These are phyloP conservation scores for Cryptosporidium sp. DNA, from an alignment of 169 alveolate genomes.

Conservation along the genomic window DNA sequence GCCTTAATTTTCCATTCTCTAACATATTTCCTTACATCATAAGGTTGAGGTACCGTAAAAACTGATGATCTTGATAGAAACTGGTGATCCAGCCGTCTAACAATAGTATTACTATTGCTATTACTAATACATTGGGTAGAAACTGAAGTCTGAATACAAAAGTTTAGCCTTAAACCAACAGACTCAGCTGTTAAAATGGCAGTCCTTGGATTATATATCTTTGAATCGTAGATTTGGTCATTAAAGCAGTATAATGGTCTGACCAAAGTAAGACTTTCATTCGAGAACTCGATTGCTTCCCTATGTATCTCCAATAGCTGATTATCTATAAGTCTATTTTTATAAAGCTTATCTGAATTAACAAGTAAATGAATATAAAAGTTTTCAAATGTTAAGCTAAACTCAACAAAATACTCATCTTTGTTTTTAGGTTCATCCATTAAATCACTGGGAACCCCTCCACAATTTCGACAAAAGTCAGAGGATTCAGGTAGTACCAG, in stretches of 20 bases:
- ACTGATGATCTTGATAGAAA: background rate
- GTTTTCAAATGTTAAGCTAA: conserved; percentile 24
- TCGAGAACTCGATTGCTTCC: conserved; percentile 49
- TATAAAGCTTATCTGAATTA: conserved; percentile 10
- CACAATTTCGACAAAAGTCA: conserved; percentile 3
- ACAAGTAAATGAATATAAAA: conserved; percentile 26
- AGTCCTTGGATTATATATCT: conserved; percentile 12
- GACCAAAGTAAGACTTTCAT: conserved; percentile 59
- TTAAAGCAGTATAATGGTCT: conserved; percentile 48
- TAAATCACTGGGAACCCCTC: background rate
- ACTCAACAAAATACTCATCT: conserved; percentile 36
- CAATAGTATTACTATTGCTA: too few relatives aligned
- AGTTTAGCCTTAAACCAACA: conserved; percentile 44
- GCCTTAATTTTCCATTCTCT: conserved; percentile 44
- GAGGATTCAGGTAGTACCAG: background rate
- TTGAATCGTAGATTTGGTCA: background rate
- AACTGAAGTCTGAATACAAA: background rate
- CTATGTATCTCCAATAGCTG: conserved; percentile 24
- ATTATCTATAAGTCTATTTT: conserved; percentile 22
- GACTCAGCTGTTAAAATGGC: conserved; percentile 67
- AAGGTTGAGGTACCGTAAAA: background rate
- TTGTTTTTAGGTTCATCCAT: background rate
- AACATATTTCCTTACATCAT: too few relatives aligned
- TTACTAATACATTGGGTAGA: background rate
- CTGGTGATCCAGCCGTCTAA: background rate